Evolutionary conservation across 1,284 basidiomycete species (phyloP), one percentile per base, ranked within the genome.

Genomic region (Phlebopus sp.): DNA sequence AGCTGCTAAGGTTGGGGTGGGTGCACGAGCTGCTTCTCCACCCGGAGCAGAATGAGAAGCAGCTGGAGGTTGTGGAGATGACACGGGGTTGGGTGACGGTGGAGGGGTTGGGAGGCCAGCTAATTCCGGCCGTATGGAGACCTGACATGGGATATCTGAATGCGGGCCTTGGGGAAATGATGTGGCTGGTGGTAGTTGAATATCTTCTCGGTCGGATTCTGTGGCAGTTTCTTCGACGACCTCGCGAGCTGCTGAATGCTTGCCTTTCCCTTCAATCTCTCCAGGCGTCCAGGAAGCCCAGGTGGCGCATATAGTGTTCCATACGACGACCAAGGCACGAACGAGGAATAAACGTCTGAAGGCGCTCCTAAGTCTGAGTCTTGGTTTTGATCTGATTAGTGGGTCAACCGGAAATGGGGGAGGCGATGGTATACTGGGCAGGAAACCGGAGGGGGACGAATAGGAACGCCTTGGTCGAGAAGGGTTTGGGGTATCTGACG

Each of bases 271-370:
- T 30, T 59, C 55, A 49, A 63, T 48, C 47, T 66, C 58, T 36
- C 47, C 68, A 13, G 62, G 60, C 42, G 63, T 57, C 54, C 80
- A 59, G 39, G 71, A 68, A 32, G 64, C 60, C 74, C 76, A 77
- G 10, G 76, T 69, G 13, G 72, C 67, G 49, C 71, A 74, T 43
- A 82, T 60, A 17, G 72, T 70, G 49, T 78, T 69, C 78, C 80
- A 83, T 42, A 77, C 66, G 32, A 75, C 43, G 36, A 75, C 67
- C 41, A 81, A 64, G 42, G 81, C 63, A 38, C 78, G 78, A 32
- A 81, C 66, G 55, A 83, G 65, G 67, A 76, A 74, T 50, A 81
- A 63, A 34, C 75, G 76, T 45, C 70, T 71, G 49, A 79, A 57
- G 21, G 72, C 49, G 51, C 68, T 64, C 44, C 64, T 56, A 47